A percentile compares a stretch with the other conserved stretches of the same genome.
Conservation (phyloP, 108 stramenopile species). For the Stephanodiscus minutulus region DNA sequence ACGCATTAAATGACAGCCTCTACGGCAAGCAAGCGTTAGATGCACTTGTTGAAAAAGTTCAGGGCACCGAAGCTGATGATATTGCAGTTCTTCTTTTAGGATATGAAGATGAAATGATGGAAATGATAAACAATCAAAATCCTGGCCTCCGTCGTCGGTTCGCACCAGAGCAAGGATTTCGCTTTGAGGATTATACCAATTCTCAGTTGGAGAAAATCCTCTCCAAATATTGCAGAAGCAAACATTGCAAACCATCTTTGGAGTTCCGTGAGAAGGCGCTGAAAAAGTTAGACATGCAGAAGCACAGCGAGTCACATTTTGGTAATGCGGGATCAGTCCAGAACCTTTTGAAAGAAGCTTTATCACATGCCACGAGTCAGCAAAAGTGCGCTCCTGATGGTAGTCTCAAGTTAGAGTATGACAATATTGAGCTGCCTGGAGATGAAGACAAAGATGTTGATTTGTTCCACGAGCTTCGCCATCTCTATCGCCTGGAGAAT, state of each 20-base stretch:
- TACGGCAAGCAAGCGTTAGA: slow-evolving; percentile 70
- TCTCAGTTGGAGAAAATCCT: slow-evolving; percentile 61
- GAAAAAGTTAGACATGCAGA: slow-evolving; percentile 25
- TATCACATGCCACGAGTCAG: slow-evolving; percentile 11
- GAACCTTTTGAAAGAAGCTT: slow-evolving; percentile 43
- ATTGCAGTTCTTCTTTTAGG: slow-evolving; percentile 77
- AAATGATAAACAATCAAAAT: slow-evolving; percentile 62
- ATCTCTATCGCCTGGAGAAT: slow-evolving; percentile 45
- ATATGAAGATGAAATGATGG: slow-evolving; percentile 66
- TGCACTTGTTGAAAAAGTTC: slow-evolving; percentile 76
- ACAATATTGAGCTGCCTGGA: slow-evolving; percentile 27
- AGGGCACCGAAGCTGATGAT: slow-evolving; percentile 69
- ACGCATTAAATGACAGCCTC: slow-evolving; percentile 51
- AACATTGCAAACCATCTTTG: slow-evolving; percentile 30
- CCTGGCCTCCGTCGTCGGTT: slow-evolving; percentile 77
- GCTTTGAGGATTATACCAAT: slow-evolving; percentile 76
- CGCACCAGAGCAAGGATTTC: slow-evolving; percentile 62
- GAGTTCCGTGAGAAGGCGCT: slow-evolving; percentile 45
- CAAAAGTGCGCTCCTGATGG: slow-evolving; percentile 14
- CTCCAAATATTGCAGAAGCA: slow-evolving; percentile 15
- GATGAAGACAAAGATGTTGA: slow-evolving; percentile 42
- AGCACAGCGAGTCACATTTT: slow-evolving; percentile 53
- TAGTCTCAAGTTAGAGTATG: slow-evolving; percentile 5
- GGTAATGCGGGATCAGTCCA: slow-evolving; percentile 80
- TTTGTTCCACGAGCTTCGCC: slow-evolving; percentile 29